Evolutionary conservation across 345 rosid genomes (phyloP).

Genomic region (Acer yangbiense): DNA sequence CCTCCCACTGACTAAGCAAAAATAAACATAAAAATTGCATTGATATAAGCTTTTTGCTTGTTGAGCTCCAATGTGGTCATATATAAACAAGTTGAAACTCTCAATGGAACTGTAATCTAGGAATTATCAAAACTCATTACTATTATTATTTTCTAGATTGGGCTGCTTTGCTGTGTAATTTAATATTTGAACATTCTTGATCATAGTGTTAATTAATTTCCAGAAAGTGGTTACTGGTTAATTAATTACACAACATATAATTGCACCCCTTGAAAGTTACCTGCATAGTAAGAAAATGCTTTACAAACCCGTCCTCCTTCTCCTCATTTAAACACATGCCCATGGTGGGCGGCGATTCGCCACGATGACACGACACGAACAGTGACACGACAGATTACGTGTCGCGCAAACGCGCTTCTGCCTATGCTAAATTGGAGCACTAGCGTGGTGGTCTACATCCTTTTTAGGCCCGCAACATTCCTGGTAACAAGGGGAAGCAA

Average conservation of each 20-base stretch:
- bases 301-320: neutral
- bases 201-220: slow-evolving; percentile 27
- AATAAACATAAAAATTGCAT: no score
- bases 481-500: slow-evolving; percentile 56
- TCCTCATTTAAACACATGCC: neutral
- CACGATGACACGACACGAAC: slow-evolving; percentile 15
- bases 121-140: neutral
- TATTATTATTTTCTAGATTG: slow-evolving; percentile 1
- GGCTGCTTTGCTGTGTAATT: slow-evolving; percentile 7
- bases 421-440: slow-evolving; percentile 2
- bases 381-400: neutral
- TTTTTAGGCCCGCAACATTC: slow-evolving; percentile 29
- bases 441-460: neutral
- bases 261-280: slow-evolving; percentile 16
- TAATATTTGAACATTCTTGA: slow-evolving; percentile 38
- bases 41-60: neutral
- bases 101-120: slow-evolving; percentile 17
- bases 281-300: neutral
- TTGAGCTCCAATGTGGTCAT: slow-evolving; percentile 8
- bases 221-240: neutral
- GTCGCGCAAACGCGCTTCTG: neutral
- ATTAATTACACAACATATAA: slow-evolving; percentile 13
- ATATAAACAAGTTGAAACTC: neutral
- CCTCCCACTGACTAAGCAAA: neutral
- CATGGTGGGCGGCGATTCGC: slow-evolving; percentile 27